Evolutionary conservation across 345 rosid species (phyloP).

Genomic region (Gossypium arboreum): DNA sequence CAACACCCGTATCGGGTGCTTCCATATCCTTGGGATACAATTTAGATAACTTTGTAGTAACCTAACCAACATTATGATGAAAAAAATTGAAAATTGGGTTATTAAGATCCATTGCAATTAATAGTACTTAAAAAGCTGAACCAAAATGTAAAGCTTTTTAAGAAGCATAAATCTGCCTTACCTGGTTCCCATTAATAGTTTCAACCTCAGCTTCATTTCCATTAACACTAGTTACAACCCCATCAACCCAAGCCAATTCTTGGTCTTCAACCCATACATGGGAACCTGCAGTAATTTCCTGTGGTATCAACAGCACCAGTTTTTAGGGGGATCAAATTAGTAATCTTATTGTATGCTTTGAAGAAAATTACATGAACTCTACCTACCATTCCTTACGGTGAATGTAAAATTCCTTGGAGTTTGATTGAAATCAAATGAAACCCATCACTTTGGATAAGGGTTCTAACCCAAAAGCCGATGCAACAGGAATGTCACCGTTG

Average conservation of each 20-base stretch:
- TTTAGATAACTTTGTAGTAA: slow-evolving; percentile 47
- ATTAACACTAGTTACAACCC: slow-evolving; percentile 48
- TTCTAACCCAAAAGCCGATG: not conserved
- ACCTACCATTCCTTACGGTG: not conserved
- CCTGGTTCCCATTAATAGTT: slow-evolving; percentile 47
- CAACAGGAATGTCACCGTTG: not conserved
- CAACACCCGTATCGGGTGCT: slow-evolving; percentile 64
- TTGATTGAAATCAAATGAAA: not conserved
- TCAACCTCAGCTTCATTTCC: slow-evolving; percentile 60
- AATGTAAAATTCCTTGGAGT: not conserved
- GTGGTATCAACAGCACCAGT: slow-evolving; percentile 33
- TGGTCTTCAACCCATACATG: slow-evolving; percentile 79
- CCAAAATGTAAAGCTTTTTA: not conserved
- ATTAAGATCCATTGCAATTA: not conserved
- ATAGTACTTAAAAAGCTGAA: not conserved
- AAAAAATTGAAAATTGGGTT: not conserved
- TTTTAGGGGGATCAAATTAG: not conserved
- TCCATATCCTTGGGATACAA: slow-evolving; percentile 61
- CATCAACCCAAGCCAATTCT: slow-evolving; percentile 61
- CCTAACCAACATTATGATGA: slow-evolving; percentile 31
- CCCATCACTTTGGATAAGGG: not conserved
- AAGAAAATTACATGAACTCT: not conserved
- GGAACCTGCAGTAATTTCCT: slow-evolving; percentile 48
- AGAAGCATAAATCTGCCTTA: slow-evolving; percentile 10
- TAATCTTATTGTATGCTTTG: not conserved